Percentiles rank a stretch among this genome's conserved stretches.
phyloP scores from a whole-genome alignment of 2,329 filamentous ascomycete species.

The Aspergillus caelatus region DNA sequence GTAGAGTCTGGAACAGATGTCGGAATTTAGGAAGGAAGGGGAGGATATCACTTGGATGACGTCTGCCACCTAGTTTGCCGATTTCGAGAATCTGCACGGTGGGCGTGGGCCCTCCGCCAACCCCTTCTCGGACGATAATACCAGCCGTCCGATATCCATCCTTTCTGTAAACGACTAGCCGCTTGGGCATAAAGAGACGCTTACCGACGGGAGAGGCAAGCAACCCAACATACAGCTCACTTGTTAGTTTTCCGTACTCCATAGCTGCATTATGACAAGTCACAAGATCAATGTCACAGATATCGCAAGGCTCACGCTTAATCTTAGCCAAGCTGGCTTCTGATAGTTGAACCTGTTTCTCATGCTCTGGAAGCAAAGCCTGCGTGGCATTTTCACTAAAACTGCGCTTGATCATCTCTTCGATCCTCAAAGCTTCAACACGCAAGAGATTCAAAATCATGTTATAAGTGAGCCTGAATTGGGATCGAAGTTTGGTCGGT shows the following conservation, averaged over 20 bases:
- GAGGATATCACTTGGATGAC: slow-evolving; percentile 81
- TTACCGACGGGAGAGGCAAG: slow-evolving; percentile 80
- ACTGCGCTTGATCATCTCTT: slow-evolving; percentile 99
- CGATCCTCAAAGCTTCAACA: slow-evolving; percentile 95
- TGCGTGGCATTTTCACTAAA: slow-evolving; percentile 99
- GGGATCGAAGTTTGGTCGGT: slow-evolving; percentile 90
- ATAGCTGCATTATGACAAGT: slow-evolving; percentile 80
- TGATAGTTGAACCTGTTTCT: slow-evolving; percentile 89
- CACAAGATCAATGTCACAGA: slow-evolving; percentile 80
- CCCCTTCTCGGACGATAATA: slow-evolving; percentile 75
- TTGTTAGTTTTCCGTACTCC: slow-evolving; percentile 76
- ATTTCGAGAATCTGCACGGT: slow-evolving; percentile 80
- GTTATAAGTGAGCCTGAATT: slow-evolving; percentile 97
- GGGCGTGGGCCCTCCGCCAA: slow-evolving; percentile 66
- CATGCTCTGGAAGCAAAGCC: slow-evolving; percentile 88
- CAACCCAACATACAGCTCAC: slow-evolving; percentile 75
- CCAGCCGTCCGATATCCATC: slow-evolving; percentile 82
- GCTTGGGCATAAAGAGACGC: slow-evolving; percentile 73
- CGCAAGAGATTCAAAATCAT: slow-evolving; percentile 97
- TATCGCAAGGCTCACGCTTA: slow-evolving; percentile 78
- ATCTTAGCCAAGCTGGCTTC: slow-evolving; percentile 90
- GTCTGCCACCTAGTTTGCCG: slow-evolving; percentile 65
- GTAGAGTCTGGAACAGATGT: slow-evolving; percentile 67
- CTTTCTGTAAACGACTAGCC: slow-evolving; percentile 80
- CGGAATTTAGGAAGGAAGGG: slow-evolving; percentile 78